Evolutionary conservation across 2,329 filamentous ascomycete species (phyloP).

Genomic region (Fusarium brevicatenulatum): DNA sequence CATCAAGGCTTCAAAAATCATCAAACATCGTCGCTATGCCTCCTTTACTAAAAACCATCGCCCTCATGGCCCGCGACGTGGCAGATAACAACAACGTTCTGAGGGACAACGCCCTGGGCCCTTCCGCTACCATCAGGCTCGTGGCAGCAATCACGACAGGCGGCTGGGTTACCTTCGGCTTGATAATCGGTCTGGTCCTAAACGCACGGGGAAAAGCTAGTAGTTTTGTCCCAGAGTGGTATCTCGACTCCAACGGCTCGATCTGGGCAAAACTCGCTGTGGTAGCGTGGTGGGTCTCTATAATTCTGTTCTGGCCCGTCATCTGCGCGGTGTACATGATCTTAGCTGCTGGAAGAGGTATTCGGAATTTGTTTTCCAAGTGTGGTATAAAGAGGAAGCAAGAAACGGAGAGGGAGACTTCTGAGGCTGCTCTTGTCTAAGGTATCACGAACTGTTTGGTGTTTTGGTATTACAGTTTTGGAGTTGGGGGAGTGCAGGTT

Average conservation of each 20-base stretch:
- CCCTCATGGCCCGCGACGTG: neutral
- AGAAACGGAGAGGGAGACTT: neutral
- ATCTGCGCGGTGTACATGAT: conserved; percentile 76
- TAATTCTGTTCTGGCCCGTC: conserved; percentile 57
- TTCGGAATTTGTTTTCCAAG: conserved; percentile 55
- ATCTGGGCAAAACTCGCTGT: conserved; percentile 37
- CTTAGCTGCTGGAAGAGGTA: conserved; percentile 64
- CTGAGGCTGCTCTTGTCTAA: conserved; percentile 2
- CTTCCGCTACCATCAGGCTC: conserved; percentile 29
- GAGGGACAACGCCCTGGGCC: conserved; percentile 9
- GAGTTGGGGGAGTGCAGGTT: neutral
- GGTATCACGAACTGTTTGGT: neutral
- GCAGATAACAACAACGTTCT: conserved; percentile 7
- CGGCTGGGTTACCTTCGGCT: conserved; percentile 47
- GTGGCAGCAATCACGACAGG: conserved; percentile 41
- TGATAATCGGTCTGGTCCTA: conserved; percentile 47
- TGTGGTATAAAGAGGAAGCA: conserved; percentile 54
- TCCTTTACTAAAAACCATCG: neutral
- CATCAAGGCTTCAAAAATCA: neutral
- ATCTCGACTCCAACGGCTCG: conserved; percentile 42
- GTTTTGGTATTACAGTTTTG: neutral
- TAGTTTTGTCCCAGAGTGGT: conserved; percentile 50
- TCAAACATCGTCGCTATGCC: neutral
- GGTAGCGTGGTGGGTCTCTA: conserved; percentile 44
- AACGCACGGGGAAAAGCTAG: conserved; percentile 45